Base-by-base conservation (phyloP, 352 stramenopile species). In the Elongisporangium anandrum region DNA sequence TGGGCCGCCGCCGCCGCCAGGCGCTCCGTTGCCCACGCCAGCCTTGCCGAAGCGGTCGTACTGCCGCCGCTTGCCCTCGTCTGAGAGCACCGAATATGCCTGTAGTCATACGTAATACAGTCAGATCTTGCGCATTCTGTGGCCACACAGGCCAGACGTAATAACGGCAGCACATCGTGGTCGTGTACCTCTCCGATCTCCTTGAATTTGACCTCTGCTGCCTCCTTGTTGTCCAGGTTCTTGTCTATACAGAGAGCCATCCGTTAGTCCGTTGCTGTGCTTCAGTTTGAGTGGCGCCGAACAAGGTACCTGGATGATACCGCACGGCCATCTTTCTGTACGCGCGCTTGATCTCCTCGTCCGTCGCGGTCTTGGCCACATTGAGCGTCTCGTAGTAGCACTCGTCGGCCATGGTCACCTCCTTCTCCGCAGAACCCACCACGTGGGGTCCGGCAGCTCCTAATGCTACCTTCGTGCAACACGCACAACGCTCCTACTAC, bases 41-140 rank as follows among this genome's bases (percentile, higher is more conserved):
- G 69, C 79, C 74, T 97, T 93, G 24, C 92, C 92, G 63, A 96
- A 98, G 58, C 92, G 85, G 58, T 98, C 92, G 65, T 98, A 98
- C 29, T 91, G 79, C 53, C 90, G 72, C 24, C 89, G 60, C 73
- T 96, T 96, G 47, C 91, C 75, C 61, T 79, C 77, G 67, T 98
- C 92, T 21, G 87, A 96, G 6, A 98, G 77, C 45, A 97, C 84
- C 26, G 91, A 88, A 64, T 97, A 98, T 21, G 92, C 92, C 81
- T 91, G 50, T 41, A 8, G 29, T 41, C 29, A 13, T 8, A 13
- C 24, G 7, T 34, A 3, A 34, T 15, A 41, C 29, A 41, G 29
- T 41, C 12, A 59, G 21, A 1, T 38, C 22, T 52, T 50, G 16
- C 51, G 23, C 8, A 58, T 8, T 19, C 51, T 17, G 10, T 13